Evolutionary conservation across 345 rosid species (phyloP).

Genomic region (Gossypium thurberi): DNA sequence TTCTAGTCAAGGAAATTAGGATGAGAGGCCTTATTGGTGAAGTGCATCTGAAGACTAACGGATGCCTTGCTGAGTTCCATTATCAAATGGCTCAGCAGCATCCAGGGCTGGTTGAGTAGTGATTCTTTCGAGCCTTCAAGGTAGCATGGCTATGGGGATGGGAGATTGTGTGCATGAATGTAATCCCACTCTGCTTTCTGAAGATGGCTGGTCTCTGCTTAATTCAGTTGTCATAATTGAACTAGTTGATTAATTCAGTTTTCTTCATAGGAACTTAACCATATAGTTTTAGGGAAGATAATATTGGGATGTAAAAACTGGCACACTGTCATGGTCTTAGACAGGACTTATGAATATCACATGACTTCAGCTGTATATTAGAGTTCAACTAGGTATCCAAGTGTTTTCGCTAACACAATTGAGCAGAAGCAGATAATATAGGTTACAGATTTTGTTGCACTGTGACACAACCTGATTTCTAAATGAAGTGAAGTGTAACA

Average conservation of each 20-base stretch:
- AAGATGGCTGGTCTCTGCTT: background rate
- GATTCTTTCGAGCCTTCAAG: background rate
- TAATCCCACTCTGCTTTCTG: background rate
- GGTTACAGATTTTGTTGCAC: no score
- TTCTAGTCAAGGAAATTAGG: background rate
- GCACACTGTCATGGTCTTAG: background rate
- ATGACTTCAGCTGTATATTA: no score
- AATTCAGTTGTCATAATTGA: background rate
- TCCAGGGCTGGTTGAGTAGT: background rate
- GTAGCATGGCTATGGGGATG: background rate
- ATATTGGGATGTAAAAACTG: background rate
- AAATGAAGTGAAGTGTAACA: no score
- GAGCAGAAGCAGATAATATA: no score
- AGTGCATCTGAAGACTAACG: no score
- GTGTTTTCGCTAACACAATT: no score
- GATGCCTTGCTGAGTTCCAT: background rate
- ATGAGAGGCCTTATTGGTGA: background rate
- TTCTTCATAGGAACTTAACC: background rate
- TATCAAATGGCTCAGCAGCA: background rate
- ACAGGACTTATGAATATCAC: no score
- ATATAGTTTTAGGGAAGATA: background rate
- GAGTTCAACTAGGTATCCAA: no score
- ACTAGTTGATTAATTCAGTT: background rate
- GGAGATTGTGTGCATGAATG: slow-evolving; percentile 5
- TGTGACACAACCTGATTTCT: no score